These are phyloP conservation scores for Smittium mucronatum DNA, from an alignment of 371 early-diverging fungal genomes.

Conservation along the genomic window DNA sequence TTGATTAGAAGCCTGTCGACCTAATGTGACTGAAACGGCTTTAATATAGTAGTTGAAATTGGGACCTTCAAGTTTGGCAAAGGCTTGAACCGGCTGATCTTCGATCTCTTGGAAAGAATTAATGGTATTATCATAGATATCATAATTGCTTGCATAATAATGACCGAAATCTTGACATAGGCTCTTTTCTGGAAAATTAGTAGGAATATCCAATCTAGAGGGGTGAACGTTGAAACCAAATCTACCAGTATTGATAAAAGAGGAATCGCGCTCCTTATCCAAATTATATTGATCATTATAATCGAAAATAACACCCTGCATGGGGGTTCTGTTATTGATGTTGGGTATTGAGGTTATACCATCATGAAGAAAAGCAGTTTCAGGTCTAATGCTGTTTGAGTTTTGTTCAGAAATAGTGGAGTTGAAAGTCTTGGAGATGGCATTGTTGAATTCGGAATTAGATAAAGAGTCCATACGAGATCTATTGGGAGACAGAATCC, in stretches of 20 bases:
- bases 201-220: not conserved
- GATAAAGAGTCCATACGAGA: not conserved
- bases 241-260: not conserved
- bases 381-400: not conserved
- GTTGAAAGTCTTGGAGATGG: not conserved
- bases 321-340: not conserved
- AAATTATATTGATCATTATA: not conserved
- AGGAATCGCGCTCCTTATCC: not conserved
- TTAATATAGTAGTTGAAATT: slow-evolving; percentile 70
- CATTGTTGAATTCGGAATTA: not conserved
- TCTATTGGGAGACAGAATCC: not conserved
- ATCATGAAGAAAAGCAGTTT: not conserved
- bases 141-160: not conserved
- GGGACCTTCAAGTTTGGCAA: slow-evolving; percentile 77
- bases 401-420: not conserved
- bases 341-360: not conserved
- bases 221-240: not conserved
- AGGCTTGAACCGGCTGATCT: slow-evolving; percentile 49
- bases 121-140: not conserved
- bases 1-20: slow-evolving; percentile 43
- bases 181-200: not conserved
- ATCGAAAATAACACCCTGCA: not conserved
- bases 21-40: slow-evolving; percentile 59
- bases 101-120: not conserved
- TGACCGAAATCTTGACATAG: not conserved